Conservation (phyloP, 768 basidiomycete species). For the Trametes elegans region DNA sequence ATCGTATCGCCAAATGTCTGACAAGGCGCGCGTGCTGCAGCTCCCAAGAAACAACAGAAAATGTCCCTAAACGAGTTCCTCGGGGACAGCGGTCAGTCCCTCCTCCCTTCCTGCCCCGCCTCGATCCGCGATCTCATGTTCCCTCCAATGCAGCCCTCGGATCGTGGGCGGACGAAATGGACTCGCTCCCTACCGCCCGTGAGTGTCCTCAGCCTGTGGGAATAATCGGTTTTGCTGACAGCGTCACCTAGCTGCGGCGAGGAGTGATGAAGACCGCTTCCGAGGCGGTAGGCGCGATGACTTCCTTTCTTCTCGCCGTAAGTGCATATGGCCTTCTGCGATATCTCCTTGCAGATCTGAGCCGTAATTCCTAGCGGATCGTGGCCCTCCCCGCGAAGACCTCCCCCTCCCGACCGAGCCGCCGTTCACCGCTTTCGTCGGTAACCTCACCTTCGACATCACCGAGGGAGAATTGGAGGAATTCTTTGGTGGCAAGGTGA, state of each 20-base stretch:
- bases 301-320: constrained; percentile 60
- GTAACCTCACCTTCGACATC: constrained; percentile 93
- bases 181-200: constrained; percentile 90
- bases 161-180: constrained; percentile 99
- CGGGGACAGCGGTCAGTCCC: constrained; percentile 71
- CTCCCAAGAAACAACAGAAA: constrained; percentile 91
- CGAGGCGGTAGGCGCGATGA: constrained; percentile 65
- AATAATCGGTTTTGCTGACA: constrained; percentile 8
- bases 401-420: constrained; percentile 93
- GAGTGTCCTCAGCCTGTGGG: constrained; percentile 36
- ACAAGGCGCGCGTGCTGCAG: constrained; percentile 37
- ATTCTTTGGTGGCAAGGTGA: constrained; percentile 73
- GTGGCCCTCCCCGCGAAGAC: constrained; percentile 77
- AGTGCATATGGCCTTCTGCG: constrained; percentile 28
- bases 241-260: constrained; percentile 50
- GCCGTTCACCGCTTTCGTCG: constrained; percentile 96
- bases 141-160: constrained; percentile 58
- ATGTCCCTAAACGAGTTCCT: constrained; percentile 93
- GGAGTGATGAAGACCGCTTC: constrained; percentile 61
- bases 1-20: neutral
- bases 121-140: constrained; percentile 12
- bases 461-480: constrained; percentile 76
- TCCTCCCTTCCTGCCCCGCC: constrained; percentile 14
- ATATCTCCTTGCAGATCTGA: constrained; percentile 7
- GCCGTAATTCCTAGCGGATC: constrained; percentile 44